phyloP scores from a whole-genome alignment of 257 asterid genomes.

The Anisodus acutangulus region DNA sequence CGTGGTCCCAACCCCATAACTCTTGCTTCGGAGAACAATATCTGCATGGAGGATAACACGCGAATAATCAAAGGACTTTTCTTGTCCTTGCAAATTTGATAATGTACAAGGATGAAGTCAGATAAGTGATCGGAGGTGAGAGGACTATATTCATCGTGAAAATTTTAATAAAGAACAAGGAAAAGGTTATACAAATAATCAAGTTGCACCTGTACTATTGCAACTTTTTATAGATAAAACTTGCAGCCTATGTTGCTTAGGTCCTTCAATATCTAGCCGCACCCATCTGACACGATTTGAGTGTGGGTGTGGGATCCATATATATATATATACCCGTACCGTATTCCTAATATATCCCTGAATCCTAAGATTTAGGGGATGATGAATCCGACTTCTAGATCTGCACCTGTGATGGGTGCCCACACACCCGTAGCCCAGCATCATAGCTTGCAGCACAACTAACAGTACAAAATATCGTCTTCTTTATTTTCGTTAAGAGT shows the following conservation, averaged over 20 bases:
- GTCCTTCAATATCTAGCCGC: not conserved
- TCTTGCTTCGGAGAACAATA: conserved; percentile 69
- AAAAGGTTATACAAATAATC: not conserved
- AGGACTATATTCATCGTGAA: not conserved
- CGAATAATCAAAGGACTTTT: conserved; percentile 2
- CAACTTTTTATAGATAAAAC: not conserved
- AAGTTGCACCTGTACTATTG: conserved; percentile 19
- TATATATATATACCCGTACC: not conserved
- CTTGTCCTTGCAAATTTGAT: not conserved
- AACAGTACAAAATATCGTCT: not conserved
- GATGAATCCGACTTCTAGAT: not conserved
- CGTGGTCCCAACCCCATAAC: conserved; percentile 84
- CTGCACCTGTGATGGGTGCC: not conserved
- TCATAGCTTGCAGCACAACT: not conserved
- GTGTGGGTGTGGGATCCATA: not conserved
- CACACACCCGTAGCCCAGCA: not conserved
- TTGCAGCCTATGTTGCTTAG: not conserved
- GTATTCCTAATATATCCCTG: not conserved
- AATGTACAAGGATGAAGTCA: conserved; percentile 8
- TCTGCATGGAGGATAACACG: conserved; percentile 48
- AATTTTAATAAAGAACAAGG: not conserved
- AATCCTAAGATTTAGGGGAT: not conserved
- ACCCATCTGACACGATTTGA: not conserved
- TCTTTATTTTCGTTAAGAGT: not conserved
- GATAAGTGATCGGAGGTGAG: not conserved